phyloP scores from a whole-genome alignment of 176 grass and related monocot genomes.

The Hsuehochloa calcarea region DNA sequence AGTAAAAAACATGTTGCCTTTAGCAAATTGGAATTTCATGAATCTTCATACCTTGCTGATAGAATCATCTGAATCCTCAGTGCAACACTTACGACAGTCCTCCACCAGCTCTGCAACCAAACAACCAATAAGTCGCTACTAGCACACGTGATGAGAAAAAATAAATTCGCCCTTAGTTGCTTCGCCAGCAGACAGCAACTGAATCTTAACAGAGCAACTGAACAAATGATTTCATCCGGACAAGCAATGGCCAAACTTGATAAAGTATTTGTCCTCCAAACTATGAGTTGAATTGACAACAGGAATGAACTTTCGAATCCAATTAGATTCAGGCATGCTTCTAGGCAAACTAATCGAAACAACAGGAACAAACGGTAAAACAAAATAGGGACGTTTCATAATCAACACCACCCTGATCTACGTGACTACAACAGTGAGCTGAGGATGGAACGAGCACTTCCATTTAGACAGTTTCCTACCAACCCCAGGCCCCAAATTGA shows the following conservation, averaged over 20 bases:
- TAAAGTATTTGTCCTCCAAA: not conserved
- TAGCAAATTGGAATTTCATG: not conserved
- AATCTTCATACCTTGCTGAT: conserved; percentile 69
- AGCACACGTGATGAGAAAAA: not conserved
- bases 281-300: not conserved
- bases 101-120: conserved; percentile 71
- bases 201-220: not conserved
- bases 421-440: not conserved
- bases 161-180: not conserved
- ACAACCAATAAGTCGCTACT: not conserved
- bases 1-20: conserved; percentile 17
- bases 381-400: not conserved
- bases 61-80: conserved; percentile 96
- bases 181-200: not conserved
- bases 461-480: not conserved
- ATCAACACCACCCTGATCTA: not conserved
- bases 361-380: not conserved
- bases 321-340: conserved; percentile 2
- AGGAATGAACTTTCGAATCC: not conserved
- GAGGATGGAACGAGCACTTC: not conserved
- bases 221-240: not conserved
- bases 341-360: not conserved
- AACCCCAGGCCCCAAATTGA: not conserved
- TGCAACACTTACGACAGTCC: conserved; percentile 89
- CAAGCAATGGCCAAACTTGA: not conserved